Evolutionary conservation across 83 land plant species (phyloP).

Genomic region (Diphasiastrum complanatum): DNA sequence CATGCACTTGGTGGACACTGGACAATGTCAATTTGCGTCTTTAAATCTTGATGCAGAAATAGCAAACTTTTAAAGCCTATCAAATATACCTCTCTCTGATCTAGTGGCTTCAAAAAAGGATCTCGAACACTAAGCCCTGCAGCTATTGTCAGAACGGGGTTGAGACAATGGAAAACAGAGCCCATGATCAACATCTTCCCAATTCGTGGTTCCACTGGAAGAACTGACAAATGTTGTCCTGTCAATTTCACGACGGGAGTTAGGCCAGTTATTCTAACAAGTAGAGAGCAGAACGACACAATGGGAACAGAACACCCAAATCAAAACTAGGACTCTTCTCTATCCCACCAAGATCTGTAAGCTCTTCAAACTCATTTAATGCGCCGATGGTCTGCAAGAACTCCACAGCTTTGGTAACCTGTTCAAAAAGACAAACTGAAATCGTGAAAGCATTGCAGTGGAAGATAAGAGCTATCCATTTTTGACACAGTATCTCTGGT

Average conservation of each 20-base stretch:
- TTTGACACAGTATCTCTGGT: too few species aligned
- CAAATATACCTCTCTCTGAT: constrained; percentile 10
- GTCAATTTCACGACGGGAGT: too few species aligned
- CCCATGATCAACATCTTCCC: constrained; percentile 17
- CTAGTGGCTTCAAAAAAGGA: constrained; percentile 8
- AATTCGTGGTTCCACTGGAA: constrained; percentile 11
- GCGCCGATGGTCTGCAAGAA: constrained; percentile 2
- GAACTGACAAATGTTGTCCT: too few species aligned
- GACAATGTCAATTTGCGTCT: not conserved
- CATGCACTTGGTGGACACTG: too few species aligned
- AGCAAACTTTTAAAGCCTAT: not conserved
- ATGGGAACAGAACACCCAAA: too few species aligned
- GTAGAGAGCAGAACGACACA: too few species aligned
- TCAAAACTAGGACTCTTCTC: too few species aligned
- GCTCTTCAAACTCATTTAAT: not conserved
- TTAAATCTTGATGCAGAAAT: not conserved
- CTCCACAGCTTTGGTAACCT: constrained; percentile 7
- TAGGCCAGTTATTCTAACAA: too few species aligned
- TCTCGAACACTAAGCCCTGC: constrained; percentile 7
- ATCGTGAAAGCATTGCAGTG: not conserved
- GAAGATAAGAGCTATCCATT: too few species aligned
- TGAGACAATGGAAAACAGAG: constrained; percentile 7
- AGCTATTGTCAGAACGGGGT: constrained; percentile 12
- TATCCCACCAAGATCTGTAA: constrained; percentile 9
- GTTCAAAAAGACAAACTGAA: not conserved